phyloP scores from a whole-genome alignment of 345 rosid species.

The Triadica sebifera region DNA sequence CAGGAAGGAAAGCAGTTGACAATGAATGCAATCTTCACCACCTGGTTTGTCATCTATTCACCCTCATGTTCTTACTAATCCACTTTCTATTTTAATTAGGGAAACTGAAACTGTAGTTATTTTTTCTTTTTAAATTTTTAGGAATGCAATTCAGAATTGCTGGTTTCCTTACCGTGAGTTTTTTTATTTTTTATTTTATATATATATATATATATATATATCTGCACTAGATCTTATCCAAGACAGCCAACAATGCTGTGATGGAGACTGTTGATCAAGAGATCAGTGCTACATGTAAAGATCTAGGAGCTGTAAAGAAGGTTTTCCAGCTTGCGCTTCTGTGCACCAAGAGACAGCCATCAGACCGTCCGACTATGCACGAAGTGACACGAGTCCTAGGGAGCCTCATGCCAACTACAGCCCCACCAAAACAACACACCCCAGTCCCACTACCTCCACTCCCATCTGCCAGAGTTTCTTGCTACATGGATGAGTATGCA shows the following conservation, averaged over 20 bases:
- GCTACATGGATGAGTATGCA: conserved; percentile 82
- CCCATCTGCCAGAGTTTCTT: conserved; percentile 43
- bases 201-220: too few relatives aligned
- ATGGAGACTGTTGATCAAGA: conserved; percentile 87
- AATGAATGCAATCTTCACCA: conserved; percentile 89
- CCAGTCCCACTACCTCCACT: conserved; percentile 21
- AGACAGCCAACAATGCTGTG: conserved; percentile 74
- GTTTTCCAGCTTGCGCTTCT: conserved; percentile 85
- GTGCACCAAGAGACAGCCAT: conserved; percentile 77
- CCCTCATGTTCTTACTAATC: background rate
- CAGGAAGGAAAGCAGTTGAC: conserved; percentile 89
- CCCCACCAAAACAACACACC: conserved; percentile 46
- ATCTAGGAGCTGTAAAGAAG: conserved; percentile 79
- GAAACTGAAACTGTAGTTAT: too few relatives aligned
- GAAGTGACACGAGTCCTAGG: conserved; percentile 75
- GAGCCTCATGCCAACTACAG: conserved; percentile 48
- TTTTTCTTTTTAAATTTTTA: too few relatives aligned
- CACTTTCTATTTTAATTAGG: too few relatives aligned
- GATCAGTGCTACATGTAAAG: conserved; percentile 67
- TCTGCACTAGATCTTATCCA: conserved; percentile 62
- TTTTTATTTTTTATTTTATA: too few relatives aligned
- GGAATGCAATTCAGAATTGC: background rate
- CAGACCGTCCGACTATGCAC: conserved; percentile 87
- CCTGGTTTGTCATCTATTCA: conserved; percentile 51
- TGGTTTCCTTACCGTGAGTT: background rate